Percentiles rank a stretch among this genome's conserved stretches.
These are phyloP conservation scores for Trichothecium roseum DNA, from an alignment of 2,329 filamentous ascomycete genomes.

Conservation along the genomic window DNA sequence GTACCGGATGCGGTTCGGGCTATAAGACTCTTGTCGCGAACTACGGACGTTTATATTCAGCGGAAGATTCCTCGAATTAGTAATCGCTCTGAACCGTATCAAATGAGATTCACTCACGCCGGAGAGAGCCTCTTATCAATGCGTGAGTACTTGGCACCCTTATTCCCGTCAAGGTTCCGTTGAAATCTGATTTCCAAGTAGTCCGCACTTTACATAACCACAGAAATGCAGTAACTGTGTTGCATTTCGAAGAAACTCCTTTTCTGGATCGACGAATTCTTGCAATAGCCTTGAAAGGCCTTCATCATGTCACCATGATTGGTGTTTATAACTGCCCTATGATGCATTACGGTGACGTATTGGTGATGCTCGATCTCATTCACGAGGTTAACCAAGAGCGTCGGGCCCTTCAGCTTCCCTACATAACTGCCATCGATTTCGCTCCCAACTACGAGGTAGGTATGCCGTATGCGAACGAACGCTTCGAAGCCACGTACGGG, in stretches of 20 bases:
- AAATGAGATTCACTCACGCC: neutral
- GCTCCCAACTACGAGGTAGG: slow-evolving; percentile 21
- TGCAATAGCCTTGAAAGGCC: slow-evolving; percentile 22
- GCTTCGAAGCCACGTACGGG: slow-evolving; percentile 13
- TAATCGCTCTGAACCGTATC: neutral
- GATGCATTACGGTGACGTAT: slow-evolving; percentile 23
- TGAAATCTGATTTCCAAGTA: slow-evolving; percentile 5
- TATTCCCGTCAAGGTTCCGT: neutral
- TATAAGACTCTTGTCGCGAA: neutral
- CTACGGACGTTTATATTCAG: neutral
- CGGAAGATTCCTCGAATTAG: neutral
- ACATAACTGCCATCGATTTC: slow-evolving; percentile 20
- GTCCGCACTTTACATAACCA: slow-evolving; percentile 13
- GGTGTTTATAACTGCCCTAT: slow-evolving; percentile 26
- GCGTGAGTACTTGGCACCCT: neutral
- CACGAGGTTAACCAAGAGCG: slow-evolving; percentile 21
- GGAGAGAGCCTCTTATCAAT: neutral
- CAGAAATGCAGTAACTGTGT: slow-evolving; percentile 9
- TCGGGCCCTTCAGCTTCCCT: neutral
- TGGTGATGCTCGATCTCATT: slow-evolving; percentile 23
- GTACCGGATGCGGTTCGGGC: neutral
- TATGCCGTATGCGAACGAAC: slow-evolving; percentile 7
- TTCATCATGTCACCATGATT: slow-evolving; percentile 18
- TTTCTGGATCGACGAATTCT: slow-evolving; percentile 22
- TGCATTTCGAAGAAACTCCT: slow-evolving; percentile 19